Percentiles rank a stretch among this genome's conserved stretches.
These are phyloP conservation scores for Prunus mume DNA, from an alignment of 306 rosid species.

Conservation along the genomic window DNA sequence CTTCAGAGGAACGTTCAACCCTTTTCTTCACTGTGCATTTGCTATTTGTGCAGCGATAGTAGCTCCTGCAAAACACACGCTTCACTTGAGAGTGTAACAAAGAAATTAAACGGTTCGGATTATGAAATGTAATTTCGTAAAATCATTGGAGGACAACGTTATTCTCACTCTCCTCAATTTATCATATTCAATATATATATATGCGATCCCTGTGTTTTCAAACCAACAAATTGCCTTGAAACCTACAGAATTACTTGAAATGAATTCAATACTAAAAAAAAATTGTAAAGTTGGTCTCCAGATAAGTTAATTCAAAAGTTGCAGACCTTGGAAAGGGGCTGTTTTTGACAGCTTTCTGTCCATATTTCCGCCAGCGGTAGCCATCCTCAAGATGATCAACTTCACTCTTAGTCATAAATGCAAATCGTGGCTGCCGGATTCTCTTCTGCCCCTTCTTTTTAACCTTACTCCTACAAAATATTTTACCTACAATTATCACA, in stretches of 20 bases:
- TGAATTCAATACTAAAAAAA: background rate
- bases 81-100: background rate
- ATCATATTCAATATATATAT: too few relatives aligned
- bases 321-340: slow-evolving; percentile 90
- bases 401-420: slow-evolving; percentile 95
- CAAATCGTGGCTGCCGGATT: slow-evolving; percentile 84
- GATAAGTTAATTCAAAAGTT: background rate
- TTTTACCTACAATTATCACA: slow-evolving; percentile 38
- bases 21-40: slow-evolving; percentile 97
- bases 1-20: slow-evolving; percentile 89
- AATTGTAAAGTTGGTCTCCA: background rate
- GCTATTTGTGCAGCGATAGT: slow-evolving; percentile 96
- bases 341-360: slow-evolving; percentile 96
- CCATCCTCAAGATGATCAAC: slow-evolving; percentile 98
- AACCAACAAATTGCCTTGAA: too few relatives aligned
- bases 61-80: slow-evolving; percentile 58
- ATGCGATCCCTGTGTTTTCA: too few relatives aligned
- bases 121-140: too few relatives aligned
- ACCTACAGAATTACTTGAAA: too few relatives aligned
- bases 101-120: background rate
- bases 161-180: too few relatives aligned
- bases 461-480: slow-evolving; percentile 64
- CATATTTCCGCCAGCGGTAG: slow-evolving; percentile 96
- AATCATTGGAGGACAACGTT: too few relatives aligned
- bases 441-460: slow-evolving; percentile 85